phyloP scores from a whole-genome alignment of 441 rosid species.

The Dalechampia spathulata region DNA sequence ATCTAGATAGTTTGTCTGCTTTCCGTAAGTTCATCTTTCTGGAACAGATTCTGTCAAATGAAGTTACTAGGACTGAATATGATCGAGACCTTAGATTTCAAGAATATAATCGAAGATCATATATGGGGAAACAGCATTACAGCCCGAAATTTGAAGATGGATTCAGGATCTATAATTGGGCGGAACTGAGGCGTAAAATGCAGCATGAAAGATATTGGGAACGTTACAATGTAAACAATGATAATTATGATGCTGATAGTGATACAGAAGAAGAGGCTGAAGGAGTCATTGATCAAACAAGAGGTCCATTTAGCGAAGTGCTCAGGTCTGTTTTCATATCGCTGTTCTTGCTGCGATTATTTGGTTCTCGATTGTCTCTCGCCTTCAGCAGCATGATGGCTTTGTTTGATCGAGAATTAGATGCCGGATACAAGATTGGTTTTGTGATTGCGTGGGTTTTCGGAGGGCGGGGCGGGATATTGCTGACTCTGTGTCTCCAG shows the following conservation, averaged over 20 bases:
- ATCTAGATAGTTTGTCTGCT: not conserved
- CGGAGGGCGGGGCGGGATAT: slow-evolving; percentile 73
- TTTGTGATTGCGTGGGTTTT: slow-evolving; percentile 65
- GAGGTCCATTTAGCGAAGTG: slow-evolving; percentile 51
- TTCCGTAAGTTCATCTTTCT: slow-evolving; percentile 1
- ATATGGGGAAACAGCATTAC: slow-evolving; percentile 24
- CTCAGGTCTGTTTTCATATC: slow-evolving; percentile 46
- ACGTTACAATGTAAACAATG: slow-evolving; percentile 22
- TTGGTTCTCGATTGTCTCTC: slow-evolving; percentile 57
- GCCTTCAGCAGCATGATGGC: slow-evolving; percentile 53
- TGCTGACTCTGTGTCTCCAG: slow-evolving; percentile 56
- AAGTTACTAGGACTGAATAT: slow-evolving; percentile 49
- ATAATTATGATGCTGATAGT: slow-evolving; percentile 21
- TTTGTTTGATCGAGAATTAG: slow-evolving; percentile 56
- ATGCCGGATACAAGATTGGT: slow-evolving; percentile 73
- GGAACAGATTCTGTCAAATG: slow-evolving; percentile 63
- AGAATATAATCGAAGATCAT: slow-evolving; percentile 30
- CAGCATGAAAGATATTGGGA: slow-evolving; percentile 37
- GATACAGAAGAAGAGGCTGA: slow-evolving; percentile 30
- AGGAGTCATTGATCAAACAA: slow-evolving; percentile 29
- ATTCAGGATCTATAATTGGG: slow-evolving; percentile 46
- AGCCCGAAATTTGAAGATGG: slow-evolving; percentile 41
- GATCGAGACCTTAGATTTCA: slow-evolving; percentile 44
- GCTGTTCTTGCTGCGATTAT: slow-evolving; percentile 41
- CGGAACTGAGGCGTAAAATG: slow-evolving; percentile 45